Evolutionary conservation across 495 filamentous ascomycete genomes (phyloP), one percentile per base, ranked within the genome.

Genomic region (Chaetomium tenue): DNA sequence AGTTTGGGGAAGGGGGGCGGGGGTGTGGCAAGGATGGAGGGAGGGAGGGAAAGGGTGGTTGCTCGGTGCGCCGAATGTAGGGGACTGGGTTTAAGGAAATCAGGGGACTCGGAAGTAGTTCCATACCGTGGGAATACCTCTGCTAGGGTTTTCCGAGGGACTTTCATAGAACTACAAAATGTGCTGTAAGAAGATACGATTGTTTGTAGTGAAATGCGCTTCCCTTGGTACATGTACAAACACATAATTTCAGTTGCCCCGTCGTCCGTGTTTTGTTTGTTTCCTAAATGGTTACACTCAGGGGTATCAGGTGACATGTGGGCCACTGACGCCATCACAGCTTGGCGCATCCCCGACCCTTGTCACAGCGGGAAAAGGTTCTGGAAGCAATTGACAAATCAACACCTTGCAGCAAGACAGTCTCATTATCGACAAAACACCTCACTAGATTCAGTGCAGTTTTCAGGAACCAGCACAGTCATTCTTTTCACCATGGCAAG

Each of bases 401-500:
- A 70, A 66, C 55, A 63, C 55, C 59, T 52, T 18, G 53, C 39
- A 33, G 42, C 59, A 26, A 18, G 23, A 33, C 46, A 25, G 26
- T 23, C 28, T 63, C 25, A 46, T 44, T 56, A 20, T 61, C 37
- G 30, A 18, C 42, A 1, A 6, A 39, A 58, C 15, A 23, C 46
- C 9, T n/a, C 9, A 16, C 23, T 33, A 5, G 3, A 39, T 50
- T 30, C 9, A 56, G 26, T 16, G 25, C 56, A 25, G 44, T 53
- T 46, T 46, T 8, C 9, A 47, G 39, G 25, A 46, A 39, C 25
- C 20, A 20, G 55, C 51, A 65, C 47, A 28, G 40, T 11, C 47
- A 46, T 4, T 44, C n/a, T 11, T 42, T 61, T 62, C 57, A 58
- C 52, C 68, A 79, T 79, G 77, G 69, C 69, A 12, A 74, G 70